A percentile compares a stretch with the other conserved stretches of the same genome.
Conservation (phyloP, 1,139 yeast genomes). For the Saccharomyces hybrid region DNA sequence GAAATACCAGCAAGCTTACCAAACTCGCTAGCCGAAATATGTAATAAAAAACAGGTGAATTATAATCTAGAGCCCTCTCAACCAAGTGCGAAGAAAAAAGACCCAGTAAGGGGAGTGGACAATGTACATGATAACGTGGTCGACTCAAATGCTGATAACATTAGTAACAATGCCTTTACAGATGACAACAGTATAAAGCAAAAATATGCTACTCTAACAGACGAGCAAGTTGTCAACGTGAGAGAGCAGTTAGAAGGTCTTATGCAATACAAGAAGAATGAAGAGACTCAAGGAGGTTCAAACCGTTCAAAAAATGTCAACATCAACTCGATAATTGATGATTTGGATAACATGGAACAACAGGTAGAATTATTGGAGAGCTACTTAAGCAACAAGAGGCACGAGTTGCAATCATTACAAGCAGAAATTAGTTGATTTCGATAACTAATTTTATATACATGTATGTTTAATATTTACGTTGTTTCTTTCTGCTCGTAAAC, state of each 20-base stretch:
- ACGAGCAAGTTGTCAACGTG: conserved; percentile 39
- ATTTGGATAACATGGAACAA: conserved; percentile 42
- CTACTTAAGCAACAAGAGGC: conserved; percentile 42
- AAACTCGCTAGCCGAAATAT: conserved; percentile 84
- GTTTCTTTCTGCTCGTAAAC: not conserved
- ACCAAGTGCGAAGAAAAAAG: conserved; percentile 34
- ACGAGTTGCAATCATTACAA: conserved; percentile 40
- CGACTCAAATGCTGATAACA: conserved; percentile 12
- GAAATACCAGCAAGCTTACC: conserved; percentile 92
- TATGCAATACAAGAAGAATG: conserved; percentile 50
- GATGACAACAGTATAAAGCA: conserved; percentile 25
- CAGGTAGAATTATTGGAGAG: conserved; percentile 50
- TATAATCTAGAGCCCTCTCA: conserved; percentile 56
- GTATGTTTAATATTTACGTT: not conserved
- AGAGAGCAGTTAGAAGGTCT: conserved; percentile 78
- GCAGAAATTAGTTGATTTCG: conserved; percentile 32
- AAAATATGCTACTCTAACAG: conserved; percentile 49
- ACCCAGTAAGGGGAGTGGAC: not conserved
- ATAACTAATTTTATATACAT: conserved; percentile 2
- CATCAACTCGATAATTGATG: conserved; percentile 38
- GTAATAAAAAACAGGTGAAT: conserved; percentile 76
- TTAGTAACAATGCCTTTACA: conserved; percentile 20
- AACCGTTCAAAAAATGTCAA: conserved; percentile 11
- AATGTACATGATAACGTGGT: not conserved
- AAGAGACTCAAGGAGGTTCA: conserved; percentile 8